A percentile compares a stretch with the other conserved stretches of the same genome.
phyloP scores from a whole-genome alignment of 805 yeast genomes.

The Candida michaelii region DNA sequence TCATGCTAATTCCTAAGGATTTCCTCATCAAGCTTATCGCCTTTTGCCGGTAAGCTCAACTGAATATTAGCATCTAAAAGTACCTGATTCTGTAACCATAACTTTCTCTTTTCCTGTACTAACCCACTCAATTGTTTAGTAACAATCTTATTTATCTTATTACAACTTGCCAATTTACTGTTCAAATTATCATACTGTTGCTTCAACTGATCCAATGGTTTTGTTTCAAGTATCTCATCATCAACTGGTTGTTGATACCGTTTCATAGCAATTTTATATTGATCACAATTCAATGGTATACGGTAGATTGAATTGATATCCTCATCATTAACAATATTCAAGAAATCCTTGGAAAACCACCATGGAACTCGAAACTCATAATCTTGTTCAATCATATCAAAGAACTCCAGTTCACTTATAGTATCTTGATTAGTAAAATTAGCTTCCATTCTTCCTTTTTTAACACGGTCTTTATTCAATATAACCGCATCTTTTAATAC shows the following conservation, averaged over 20 bases:
- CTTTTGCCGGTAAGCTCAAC: conserved; percentile 30
- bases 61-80: conserved; percentile 43
- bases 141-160: conserved; percentile 38
- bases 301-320: conserved; percentile 20
- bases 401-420: conserved; percentile 29
- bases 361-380: conserved; percentile 39
- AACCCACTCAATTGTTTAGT: conserved; percentile 25
- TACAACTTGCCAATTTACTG: conserved; percentile 36
- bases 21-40: conserved; percentile 15
- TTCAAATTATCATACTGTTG: conserved; percentile 26
- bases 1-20: conserved; percentile 10
- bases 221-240: neutral
- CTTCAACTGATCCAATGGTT: conserved; percentile 19
- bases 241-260: conserved; percentile 25
- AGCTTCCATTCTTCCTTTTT: conserved; percentile 27
- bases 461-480: conserved; percentile 29
- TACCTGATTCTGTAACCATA: conserved; percentile 44
- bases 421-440: conserved; percentile 23
- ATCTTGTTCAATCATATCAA: conserved; percentile 30
- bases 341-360: conserved; percentile 39
- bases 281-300: conserved; percentile 34
- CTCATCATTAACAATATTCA: conserved; percentile 22
- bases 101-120: conserved; percentile 31
- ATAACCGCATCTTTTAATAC: conserved; percentile 33
- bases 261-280: conserved; percentile 31